Evolutionary conservation across 331 rosid genomes (phyloP).

Genomic region (Pyracantha coccinea): DNA sequence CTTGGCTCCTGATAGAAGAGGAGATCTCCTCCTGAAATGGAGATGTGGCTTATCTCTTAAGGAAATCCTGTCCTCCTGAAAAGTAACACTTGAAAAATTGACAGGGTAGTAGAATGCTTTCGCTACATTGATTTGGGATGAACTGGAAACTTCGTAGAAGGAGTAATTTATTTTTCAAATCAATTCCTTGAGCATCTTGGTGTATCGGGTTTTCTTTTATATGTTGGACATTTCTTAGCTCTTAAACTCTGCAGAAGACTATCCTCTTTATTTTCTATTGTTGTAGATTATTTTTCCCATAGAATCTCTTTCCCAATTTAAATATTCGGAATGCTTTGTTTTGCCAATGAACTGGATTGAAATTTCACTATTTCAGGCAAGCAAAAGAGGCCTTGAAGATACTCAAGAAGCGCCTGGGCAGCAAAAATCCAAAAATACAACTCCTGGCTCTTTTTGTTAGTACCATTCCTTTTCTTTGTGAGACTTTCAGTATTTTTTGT

Average conservation of each 20-base stretch:
- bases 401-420: slow-evolving; percentile 84
- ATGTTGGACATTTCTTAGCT: neutral
- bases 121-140: neutral
- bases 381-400: slow-evolving; percentile 92
- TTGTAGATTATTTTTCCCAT: neutral
- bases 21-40: neutral
- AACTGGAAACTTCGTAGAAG: neutral
- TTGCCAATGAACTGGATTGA: slow-evolving; percentile 14
- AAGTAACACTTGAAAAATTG: neutral
- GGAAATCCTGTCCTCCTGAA: neutral
- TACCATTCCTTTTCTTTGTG: slow-evolving; percentile 10
- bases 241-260: neutral
- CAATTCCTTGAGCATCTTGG: neutral
- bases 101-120: neutral
- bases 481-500: slow-evolving; percentile 8
- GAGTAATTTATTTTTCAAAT: neutral
- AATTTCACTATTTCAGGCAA: slow-evolving; percentile 80
- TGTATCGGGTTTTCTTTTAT: neutral
- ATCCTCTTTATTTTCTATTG: neutral
- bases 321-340: slow-evolving; percentile 2
- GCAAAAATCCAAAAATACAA: slow-evolving; percentile 73
- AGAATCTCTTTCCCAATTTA: neutral
- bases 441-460: slow-evolving; percentile 91
- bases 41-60: neutral
- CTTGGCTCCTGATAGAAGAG: neutral